Conservation (phyloP, 352 stramenopile species). For the Aphanomyces invadans region DNA sequence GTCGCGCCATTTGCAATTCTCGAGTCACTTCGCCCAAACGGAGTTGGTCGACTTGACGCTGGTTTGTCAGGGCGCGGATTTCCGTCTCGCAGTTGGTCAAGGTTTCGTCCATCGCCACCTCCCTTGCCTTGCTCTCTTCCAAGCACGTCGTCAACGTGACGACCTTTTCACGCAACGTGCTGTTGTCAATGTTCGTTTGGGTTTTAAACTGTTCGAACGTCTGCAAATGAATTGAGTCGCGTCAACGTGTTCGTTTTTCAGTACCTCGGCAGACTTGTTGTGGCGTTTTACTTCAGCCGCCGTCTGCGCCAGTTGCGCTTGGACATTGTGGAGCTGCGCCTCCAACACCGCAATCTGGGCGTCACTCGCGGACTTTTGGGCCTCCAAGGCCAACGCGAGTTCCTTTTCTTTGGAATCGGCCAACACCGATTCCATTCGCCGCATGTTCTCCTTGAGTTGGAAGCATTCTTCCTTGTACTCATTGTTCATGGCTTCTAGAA, state of each 20-base stretch:
- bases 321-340: background rate
- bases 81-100: background rate
- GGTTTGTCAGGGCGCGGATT: background rate
- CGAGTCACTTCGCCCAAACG: background rate
- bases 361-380: background rate
- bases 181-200: background rate
- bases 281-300: background rate
- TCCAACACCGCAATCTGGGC: background rate
- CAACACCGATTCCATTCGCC: background rate
- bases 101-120: background rate
- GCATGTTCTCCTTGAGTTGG: conserved; percentile 3
- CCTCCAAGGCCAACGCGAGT: background rate
- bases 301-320: background rate
- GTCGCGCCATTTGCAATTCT: background rate
- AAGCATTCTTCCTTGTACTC: background rate
- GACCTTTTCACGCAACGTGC: background rate
- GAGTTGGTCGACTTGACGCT: background rate
- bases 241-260: background rate
- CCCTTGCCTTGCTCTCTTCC: background rate
- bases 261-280: background rate
- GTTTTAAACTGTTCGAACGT: background rate
- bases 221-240: no score
- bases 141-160: background rate
- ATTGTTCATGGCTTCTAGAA: background rate
- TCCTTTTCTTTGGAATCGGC: conserved; percentile 3